Base-by-base conservation (phyloP, 768 basidiomycete genomes). In the Mycena latifolia region DNA sequence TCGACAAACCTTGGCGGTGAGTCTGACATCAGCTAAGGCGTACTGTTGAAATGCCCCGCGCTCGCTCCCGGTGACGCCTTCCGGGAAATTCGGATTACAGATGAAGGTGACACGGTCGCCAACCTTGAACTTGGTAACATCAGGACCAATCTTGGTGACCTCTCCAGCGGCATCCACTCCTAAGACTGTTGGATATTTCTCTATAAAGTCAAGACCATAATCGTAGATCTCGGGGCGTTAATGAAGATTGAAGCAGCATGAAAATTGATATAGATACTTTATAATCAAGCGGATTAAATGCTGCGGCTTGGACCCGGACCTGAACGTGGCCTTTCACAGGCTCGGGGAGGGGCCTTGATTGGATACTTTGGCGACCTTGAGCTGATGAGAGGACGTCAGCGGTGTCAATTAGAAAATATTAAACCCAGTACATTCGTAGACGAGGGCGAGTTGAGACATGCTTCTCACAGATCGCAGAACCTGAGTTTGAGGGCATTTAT, bases 131-230 rank as follows among this genome's bases (percentile, higher is more conserved):
- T 67, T 61, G 24, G 56, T 63, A 1, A 83, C 82, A 11, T 72
- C 80, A 14, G 75, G 71, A 7, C 83, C 85, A 27, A 83, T 69
- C 5, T 73, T 75, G 29, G 77, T 77, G 28, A 85, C 80, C 5
- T 72, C 71, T 3, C 84, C 84, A 0, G 82, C 78, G 25, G 75
- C 72, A 35, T 82, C 81, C 7, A 55, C 27, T 1, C 81, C 81
- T 14, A 81, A 47, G 18, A 81, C 27, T 24, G 74, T 72, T 9
- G 81, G 84, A 65, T 68, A 85, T 2, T 69, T 56, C 8, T 79
- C 69, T n/a, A 79, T 59, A 52, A 80, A 75, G n/a, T n/a, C n/a
- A 37, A 37, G 37, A n/a, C 41, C 20, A n/a, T n/a, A 22, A 43
- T 43, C 41, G 18, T n/a, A 43, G 6, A 43, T 43, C 41, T n/a